A percentile compares a stretch with the other conserved stretches of the same genome.
Evolutionary conservation across 1,284 basidiomycete species (phyloP).

Genomic region (Microbotryum saponariae): DNA sequence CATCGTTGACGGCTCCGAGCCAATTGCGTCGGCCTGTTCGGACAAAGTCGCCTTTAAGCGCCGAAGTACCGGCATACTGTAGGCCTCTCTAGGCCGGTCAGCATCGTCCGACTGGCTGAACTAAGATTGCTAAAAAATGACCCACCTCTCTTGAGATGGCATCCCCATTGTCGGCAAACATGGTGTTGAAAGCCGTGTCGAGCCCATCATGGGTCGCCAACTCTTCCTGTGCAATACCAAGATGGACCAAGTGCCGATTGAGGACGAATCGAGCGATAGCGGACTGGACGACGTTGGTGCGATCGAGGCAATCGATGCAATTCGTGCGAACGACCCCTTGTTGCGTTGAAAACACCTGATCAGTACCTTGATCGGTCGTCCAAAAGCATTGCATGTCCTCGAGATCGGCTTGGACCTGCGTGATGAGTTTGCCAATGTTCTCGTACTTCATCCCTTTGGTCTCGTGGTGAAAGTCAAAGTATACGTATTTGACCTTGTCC

Average conservation of each 20-base stretch:
- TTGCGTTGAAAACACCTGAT: conserved; percentile 66
- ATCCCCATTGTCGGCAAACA: conserved; percentile 95
- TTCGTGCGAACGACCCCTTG: conserved; percentile 69
- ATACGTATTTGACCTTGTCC: conserved; percentile 51
- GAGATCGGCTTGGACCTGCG: conserved; percentile 62
- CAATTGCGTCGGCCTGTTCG: conserved; percentile 91
- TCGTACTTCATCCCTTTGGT: conserved; percentile 89
- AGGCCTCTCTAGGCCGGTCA: conserved; percentile 45
- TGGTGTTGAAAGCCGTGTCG: conserved; percentile 78
- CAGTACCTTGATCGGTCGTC: conserved; percentile 53
- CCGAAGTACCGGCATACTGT: conserved; percentile 82
- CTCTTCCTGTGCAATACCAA: conserved; percentile 57
- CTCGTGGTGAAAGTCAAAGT: conserved; percentile 68
- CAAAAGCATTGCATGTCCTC: conserved; percentile 79
- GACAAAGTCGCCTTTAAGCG: conserved; percentile 94
- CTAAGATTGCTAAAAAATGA: background rate
- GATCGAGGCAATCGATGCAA: conserved; percentile 75
- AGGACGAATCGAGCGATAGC: conserved; percentile 80
- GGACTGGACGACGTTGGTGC: conserved; percentile 87
- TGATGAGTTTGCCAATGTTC: conserved; percentile 73
- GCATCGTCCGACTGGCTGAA: background rate
- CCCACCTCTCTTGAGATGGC: conserved; percentile 49
- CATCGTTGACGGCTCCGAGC: conserved; percentile 82
- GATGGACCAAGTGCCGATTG: conserved; percentile 67
- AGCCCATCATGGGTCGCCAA: conserved; percentile 50